Evolutionary conservation across 768 basidiomycete genomes (phyloP), one percentile per base, ranked within the genome.

Genomic region (Termitomyces sp.): DNA sequence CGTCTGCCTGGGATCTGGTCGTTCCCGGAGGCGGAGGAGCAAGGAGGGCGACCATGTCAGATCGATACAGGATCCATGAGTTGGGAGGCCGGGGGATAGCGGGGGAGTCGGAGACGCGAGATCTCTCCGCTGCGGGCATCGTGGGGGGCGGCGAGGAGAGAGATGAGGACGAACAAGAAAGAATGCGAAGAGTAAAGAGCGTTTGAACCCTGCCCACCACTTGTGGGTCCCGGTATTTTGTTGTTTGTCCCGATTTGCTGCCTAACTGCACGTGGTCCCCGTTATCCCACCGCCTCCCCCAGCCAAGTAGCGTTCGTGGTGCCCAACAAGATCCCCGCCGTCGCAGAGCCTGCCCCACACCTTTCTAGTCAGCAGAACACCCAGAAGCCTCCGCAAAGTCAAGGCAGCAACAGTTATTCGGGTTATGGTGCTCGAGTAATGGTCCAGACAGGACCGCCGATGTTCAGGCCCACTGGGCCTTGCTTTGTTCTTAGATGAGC

Each of bases 11-110:
- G 6, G 83, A 79, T 63, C 61, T 74, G 64, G 75, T 74, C 49
- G 71, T 66, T 20, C 72, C 75, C 31, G 71, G 71, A 40, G 64
- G 60, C 31, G 71, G 64, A 46, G 76, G 74, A 17, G 77, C 74
- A 56, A 87, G 70, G 11, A 75, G 70, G 61, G 72, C 73, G 47
- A 83, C 75, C 68, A 82, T 85, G 63, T 84, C 80, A 3, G 87
- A 84, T 46, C 92, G 84, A 72, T 89, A 94, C 15, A 93, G 64
- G 61, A 94, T 93, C 89, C 90, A 94, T 0, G 91, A 86, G 69
- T 93, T 94, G 10, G 86, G 85, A 3, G 92, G 91, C 0, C 92
- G 81, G 10, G 88, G 87, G 5, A 81, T 78, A 59, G 79, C 73
- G 17, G 73, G 62, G 36, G 46, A 25, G 52, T 54, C 56, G 12